Conservation (phyloP, 352 stramenopile genomes). For the Blastocystis sp. region DNA sequence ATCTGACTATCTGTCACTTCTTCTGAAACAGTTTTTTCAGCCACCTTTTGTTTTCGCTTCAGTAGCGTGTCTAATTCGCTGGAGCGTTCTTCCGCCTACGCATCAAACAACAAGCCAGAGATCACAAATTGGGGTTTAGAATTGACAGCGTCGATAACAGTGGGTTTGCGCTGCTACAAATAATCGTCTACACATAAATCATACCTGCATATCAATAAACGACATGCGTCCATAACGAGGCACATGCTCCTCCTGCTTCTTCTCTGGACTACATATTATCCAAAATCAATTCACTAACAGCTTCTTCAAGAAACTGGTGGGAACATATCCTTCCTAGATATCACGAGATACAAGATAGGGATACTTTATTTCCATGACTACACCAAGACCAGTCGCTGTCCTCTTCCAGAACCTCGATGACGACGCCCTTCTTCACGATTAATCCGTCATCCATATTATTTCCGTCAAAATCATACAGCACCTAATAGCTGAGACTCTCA, state of each 20-base stretch:
- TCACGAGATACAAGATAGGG: background rate
- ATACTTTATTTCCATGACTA: background rate
- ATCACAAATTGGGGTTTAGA: conserved; percentile 7
- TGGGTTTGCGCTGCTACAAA: conserved; percentile 22
- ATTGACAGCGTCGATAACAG: conserved; percentile 30
- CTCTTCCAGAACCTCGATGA: background rate
- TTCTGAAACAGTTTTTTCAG: background rate
- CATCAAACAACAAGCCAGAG: background rate
- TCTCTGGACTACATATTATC: background rate
- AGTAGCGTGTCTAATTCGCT: background rate
- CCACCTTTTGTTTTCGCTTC: conserved; percentile 56
- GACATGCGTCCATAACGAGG: conserved; percentile 11
- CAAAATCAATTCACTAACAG: background rate
- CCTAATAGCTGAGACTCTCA: background rate
- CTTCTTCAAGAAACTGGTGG: background rate
- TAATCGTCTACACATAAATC: background rate
- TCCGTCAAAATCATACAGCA: conserved; percentile 53
- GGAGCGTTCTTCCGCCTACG: background rate
- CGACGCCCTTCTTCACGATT: conserved; percentile 8
- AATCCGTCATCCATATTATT: conserved; percentile 54
- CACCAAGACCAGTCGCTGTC: conserved; percentile 45
- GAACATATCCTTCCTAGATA: conserved; percentile 24
- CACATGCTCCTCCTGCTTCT: background rate
- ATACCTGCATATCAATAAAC: conserved; percentile 38
- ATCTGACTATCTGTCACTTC: background rate